These are phyloP conservation scores for Chaetoceros muelleri DNA, from an alignment of 108 stramenopile species.

Conservation along the genomic window DNA sequence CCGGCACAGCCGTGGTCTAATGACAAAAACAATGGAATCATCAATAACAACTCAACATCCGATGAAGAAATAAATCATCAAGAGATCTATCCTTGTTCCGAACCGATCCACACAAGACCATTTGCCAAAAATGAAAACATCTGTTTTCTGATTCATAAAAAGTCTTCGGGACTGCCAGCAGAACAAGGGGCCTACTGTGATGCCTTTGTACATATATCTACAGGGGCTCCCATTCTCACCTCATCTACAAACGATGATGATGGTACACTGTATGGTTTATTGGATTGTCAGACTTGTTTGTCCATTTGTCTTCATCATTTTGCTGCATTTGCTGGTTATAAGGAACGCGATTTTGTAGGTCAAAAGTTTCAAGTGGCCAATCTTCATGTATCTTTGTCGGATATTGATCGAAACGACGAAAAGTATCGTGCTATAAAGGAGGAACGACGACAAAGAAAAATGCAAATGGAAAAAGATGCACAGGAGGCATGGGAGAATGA, in stretches of 20 bases:
- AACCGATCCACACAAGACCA: slow-evolving; percentile 19
- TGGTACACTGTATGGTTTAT: slow-evolving; percentile 6
- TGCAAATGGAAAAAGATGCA: no score
- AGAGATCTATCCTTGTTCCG: slow-evolving; percentile 8
- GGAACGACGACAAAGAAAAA: no score
- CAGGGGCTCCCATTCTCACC: slow-evolving; percentile 16
- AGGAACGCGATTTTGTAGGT: slow-evolving; percentile 23
- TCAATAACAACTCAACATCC: no score
- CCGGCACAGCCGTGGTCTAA: no score
- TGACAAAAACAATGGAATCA: no score
- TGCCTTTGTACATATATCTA: slow-evolving; percentile 64
- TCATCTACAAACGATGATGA: no score
- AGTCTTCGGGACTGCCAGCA: slow-evolving; percentile 38
- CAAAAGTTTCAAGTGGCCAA: slow-evolving; percentile 52
- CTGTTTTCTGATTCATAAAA: slow-evolving; percentile 28
- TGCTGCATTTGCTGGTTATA: slow-evolving; percentile 41
- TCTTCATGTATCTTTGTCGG: no score
- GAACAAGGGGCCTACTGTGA: slow-evolving; percentile 44
- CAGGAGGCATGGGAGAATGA: no score
- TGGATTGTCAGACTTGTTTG: slow-evolving; percentile 48
- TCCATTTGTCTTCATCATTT: slow-evolving; percentile 71
- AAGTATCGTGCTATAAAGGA: no score
- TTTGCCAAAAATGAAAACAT: slow-evolving; percentile 12
- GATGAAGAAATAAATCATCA: not conserved
- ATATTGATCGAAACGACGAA: no score